Base-by-base conservation (phyloP, 805 yeast species). In the Ogataea saltuana region DNA sequence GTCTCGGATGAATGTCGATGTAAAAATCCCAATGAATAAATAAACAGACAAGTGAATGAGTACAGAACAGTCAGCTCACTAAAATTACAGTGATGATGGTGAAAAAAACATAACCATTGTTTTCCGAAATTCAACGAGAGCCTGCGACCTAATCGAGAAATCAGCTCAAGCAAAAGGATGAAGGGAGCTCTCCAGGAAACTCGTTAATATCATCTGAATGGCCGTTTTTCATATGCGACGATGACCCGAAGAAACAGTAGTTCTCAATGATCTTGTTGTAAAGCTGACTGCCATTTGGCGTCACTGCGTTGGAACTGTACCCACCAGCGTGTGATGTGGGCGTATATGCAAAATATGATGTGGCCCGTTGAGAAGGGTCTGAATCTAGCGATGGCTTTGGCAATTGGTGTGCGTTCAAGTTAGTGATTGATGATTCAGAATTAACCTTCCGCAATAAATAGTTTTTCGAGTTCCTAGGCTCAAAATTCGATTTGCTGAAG, bases 401-500 rank as follows among this genome's bases (percentile, higher is more conserved):
- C 7, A 13, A 10, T 5, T 9, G 43, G 30, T 59, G 39, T 4
- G 47, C 39, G 11, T 53, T 34, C 15, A 63, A 39, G 12, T n/a
- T n/a, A n/a, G n/a, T n/a, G n/a, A n/a, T n/a, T n/a, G 63, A 55
- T 8, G 67, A 58, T 31, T 62, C 67, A 3, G 68, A 64, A 41
- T 44, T 52, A 30, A 57, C 59, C 33, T 61, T 64, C 31, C 60
- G 60, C 35, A 63, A 36, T 13, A 53, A 40, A 34, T 48, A 50
- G 20, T 55, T 54, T 37, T 54, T 56, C n/a, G 64, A 58, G 30
- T 51, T 54, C 41, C 50, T 53, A 16, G 59, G 54, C 13, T 50
- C 50, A 13, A 34, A 34, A 15, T 7, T 34, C n/a, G 27, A 16
- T 27, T 46, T 53, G 15, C 34, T 49, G 42, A 42, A 33, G 33